A percentile compares a stretch with the other conserved stretches of the same genome.
phyloP scores from a whole-genome alignment of 1,139 yeast species.

The Debaryomyces coudertii region DNA sequence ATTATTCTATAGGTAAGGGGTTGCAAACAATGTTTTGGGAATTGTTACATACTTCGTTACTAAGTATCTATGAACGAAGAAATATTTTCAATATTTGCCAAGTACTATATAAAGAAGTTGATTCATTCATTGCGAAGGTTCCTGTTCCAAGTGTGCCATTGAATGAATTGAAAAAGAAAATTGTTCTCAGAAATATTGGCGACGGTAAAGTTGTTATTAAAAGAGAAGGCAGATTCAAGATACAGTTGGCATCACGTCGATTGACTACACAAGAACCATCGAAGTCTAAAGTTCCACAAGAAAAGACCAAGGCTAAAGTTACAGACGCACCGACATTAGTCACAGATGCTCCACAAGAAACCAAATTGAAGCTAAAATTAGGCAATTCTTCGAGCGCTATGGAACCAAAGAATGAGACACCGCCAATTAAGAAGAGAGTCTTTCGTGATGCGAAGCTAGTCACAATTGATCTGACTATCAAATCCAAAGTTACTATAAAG shows the following conservation, averaged over 20 bases:
- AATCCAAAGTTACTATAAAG: slow-evolving; percentile 18
- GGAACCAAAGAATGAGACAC: slow-evolving; percentile 6
- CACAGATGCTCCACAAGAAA: slow-evolving; percentile 11
- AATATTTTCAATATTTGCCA: slow-evolving; percentile 66
- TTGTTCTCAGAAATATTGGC: slow-evolving; percentile 58
- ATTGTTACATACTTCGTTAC: slow-evolving; percentile 61
- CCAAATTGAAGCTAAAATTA: slow-evolving; percentile 28
- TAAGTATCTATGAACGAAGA: slow-evolving; percentile 64
- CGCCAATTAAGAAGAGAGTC: not conserved
- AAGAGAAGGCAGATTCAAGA: slow-evolving; percentile 50
- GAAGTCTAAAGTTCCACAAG: not conserved
- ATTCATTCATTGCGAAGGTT: slow-evolving; percentile 61
- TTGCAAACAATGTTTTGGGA: slow-evolving; percentile 68
- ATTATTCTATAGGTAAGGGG: slow-evolving; percentile 65
- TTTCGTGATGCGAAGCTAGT: not conserved
- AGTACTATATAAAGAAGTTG: slow-evolving; percentile 66
- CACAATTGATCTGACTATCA: slow-evolving; percentile 6
- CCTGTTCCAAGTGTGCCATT: slow-evolving; percentile 60
- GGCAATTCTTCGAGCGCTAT: slow-evolving; percentile 2
- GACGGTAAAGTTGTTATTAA: slow-evolving; percentile 48
- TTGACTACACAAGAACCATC: slow-evolving; percentile 1
- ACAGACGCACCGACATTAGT: not conserved
- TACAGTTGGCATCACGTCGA: slow-evolving; percentile 37
- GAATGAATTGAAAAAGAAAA: slow-evolving; percentile 57
- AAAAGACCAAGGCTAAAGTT: slow-evolving; percentile 9